Evolutionary conservation across 441 rosid species (phyloP).

Genomic region (Lepidium campestre): DNA sequence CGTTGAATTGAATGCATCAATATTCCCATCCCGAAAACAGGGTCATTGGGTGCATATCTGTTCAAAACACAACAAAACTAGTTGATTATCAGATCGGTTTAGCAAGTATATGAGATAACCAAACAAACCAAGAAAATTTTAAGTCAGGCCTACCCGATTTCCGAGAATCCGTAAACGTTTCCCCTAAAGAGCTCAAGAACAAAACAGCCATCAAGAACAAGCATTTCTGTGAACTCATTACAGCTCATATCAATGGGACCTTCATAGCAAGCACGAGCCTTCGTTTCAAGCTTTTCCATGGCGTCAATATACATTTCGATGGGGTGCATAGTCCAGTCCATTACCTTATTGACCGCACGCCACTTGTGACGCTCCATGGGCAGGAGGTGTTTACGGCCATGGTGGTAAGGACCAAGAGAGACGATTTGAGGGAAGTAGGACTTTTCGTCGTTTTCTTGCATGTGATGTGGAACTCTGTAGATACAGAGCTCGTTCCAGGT

Average conservation of each 20-base stretch:
- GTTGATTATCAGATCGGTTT: neutral
- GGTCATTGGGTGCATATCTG: conserved; percentile 56
- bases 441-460: conserved; percentile 64
- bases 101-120: neutral
- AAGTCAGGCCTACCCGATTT: conserved; percentile 30
- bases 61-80: neutral
- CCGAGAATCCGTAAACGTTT: conserved; percentile 46
- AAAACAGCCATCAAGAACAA: conserved; percentile 81
- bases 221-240: conserved; percentile 69
- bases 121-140: neutral
- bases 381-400: conserved; percentile 47
- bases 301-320: conserved; percentile 52
- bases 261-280: conserved; percentile 62
- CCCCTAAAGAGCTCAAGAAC: conserved; percentile 70
- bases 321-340: conserved; percentile 44
- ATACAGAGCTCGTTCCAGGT: conserved; percentile 57
- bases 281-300: conserved; percentile 58
- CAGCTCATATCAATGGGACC: conserved; percentile 48
- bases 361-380: conserved; percentile 78
- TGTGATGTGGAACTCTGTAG: conserved; percentile 61
- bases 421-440: conserved; percentile 71
- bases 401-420: conserved; percentile 82
- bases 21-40: conserved; percentile 62
- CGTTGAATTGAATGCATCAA: conserved; percentile 71
- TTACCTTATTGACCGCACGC: conserved; percentile 57